phyloP scores from a whole-genome alignment of 2,329 filamentous ascomycete species.

The Trichoderma guizhouense region DNA sequence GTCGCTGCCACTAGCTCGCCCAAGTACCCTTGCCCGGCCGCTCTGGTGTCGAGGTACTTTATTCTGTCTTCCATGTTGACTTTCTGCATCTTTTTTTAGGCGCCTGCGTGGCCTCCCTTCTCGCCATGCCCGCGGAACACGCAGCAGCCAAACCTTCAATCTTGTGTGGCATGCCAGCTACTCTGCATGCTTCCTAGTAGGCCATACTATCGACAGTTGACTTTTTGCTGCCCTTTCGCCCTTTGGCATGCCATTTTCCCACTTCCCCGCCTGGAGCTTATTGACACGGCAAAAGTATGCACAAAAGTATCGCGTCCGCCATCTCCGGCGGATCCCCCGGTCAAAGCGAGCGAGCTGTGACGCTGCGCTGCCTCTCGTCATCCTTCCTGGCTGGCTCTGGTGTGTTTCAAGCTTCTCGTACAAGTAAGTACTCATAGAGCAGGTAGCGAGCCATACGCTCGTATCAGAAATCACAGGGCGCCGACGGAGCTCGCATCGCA shows the following conservation, averaged over 20 bases:
- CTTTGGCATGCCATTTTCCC: neutral
- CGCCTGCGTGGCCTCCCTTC: neutral
- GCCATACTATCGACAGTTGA: neutral
- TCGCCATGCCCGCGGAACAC: neutral
- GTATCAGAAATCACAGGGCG: neutral
- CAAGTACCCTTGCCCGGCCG: constrained; percentile 1
- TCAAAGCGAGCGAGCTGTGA: neutral
- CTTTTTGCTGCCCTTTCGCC: neutral
- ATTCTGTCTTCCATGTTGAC: neutral
- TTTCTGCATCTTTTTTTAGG: neutral
- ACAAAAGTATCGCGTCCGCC: neutral
- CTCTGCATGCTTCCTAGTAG: neutral
- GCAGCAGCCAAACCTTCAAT: neutral
- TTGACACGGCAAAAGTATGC: neutral
- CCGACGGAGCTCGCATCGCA: neutral
- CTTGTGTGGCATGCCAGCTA: neutral
- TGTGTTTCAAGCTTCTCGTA: neutral
- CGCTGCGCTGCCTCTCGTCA: neutral
- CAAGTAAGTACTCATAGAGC: neutral
- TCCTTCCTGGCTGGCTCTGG: neutral
- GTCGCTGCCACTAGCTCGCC: neutral
- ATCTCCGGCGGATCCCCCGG: neutral
- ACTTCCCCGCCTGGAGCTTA: neutral
- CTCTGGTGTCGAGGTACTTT: neutral
- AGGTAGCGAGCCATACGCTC: neutral